Evolutionary conservation across 768 basidiomycete species (phyloP).

Genomic region (Lentinula lateritia): DNA sequence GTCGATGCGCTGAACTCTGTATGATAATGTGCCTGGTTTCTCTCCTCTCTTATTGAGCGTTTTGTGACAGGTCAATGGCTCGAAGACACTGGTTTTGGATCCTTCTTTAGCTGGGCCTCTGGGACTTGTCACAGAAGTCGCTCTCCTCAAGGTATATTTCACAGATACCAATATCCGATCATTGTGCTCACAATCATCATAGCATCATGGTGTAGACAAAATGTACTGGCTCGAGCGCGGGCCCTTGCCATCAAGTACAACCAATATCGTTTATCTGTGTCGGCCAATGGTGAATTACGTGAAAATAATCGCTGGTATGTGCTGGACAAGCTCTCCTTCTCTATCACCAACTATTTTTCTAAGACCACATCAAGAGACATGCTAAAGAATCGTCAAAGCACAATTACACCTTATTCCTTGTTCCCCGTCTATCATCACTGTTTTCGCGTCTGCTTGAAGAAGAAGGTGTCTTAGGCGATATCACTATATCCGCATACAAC

Average conservation of each 20-base stretch:
- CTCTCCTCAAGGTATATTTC: slow-evolving; percentile 73
- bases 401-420: slow-evolving; percentile 80
- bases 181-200: background rate
- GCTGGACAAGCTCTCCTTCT: slow-evolving; percentile 9
- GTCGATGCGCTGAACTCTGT: slow-evolving; percentile 85
- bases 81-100: slow-evolving; percentile 96
- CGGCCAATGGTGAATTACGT: slow-evolving; percentile 81
- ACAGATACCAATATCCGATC: background rate
- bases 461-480: slow-evolving; percentile 96
- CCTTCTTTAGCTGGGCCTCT: slow-evolving; percentile 83
- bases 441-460: slow-evolving; percentile 87
- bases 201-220: slow-evolving; percentile 99
- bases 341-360: slow-evolving; percentile 20
- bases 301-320: slow-evolving; percentile 86
- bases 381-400: slow-evolving; percentile 68
- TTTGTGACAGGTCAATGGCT: slow-evolving; percentile 69
- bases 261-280: slow-evolving; percentile 91
- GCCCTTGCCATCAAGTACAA: slow-evolving; percentile 73
- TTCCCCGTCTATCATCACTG: slow-evolving; percentile 83
- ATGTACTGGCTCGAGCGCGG: slow-evolving; percentile 99
- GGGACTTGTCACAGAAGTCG: slow-evolving; percentile 92
- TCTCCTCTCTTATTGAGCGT: slow-evolving; percentile 1
- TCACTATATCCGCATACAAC: slow-evolving; percentile 81
- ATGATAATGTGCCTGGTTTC: background rate
- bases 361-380: slow-evolving; percentile 91